These are phyloP conservation scores for Massospora cicadina DNA, from an alignment of 371 early-diverging fungal species.

Conservation along the genomic window DNA sequence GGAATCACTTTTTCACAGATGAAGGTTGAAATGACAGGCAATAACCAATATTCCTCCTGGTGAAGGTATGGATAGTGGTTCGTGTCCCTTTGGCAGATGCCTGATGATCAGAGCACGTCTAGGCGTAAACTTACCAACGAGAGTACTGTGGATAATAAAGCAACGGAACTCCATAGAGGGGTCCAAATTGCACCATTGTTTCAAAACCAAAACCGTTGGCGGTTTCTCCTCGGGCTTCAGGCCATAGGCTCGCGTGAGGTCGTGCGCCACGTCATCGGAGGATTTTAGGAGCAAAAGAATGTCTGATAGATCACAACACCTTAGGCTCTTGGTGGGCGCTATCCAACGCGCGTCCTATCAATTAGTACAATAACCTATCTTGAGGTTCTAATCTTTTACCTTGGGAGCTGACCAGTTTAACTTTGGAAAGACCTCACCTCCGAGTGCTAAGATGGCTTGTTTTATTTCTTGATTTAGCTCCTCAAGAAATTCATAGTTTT, in stretches of 20 bases:
- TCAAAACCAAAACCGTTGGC: constrained; percentile 39
- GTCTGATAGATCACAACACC: constrained; percentile 56
- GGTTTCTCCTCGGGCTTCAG: constrained; percentile 13
- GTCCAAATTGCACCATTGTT: constrained; percentile 66
- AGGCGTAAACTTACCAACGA: constrained; percentile 29
- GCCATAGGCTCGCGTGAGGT: constrained; percentile 60
- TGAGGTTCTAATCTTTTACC: constrained; percentile 17
- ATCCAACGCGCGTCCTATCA: constrained; percentile 81
- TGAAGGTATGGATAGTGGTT: constrained; percentile 5
- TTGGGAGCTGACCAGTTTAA: constrained; percentile 88
- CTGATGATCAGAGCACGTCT: not conserved
- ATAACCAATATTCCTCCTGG: not conserved
- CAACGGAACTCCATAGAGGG: constrained; percentile 88
- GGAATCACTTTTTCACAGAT: not conserved
- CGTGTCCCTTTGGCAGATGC: constrained; percentile 7
- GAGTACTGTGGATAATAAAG: constrained; percentile 47
- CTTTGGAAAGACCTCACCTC: constrained; percentile 77
- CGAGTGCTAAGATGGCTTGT: constrained; percentile 44
- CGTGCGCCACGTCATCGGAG: constrained; percentile 74
- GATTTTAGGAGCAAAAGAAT: constrained; percentile 74
- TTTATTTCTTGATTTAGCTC: constrained; percentile 33
- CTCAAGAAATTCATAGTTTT: not conserved
- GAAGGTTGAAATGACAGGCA: not conserved
- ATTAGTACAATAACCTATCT: not conserved
- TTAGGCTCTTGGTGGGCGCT: constrained; percentile 48